Conservation (phyloP, 2,329 filamentous ascomycete species). For the Penicillium nordicum region DNA sequence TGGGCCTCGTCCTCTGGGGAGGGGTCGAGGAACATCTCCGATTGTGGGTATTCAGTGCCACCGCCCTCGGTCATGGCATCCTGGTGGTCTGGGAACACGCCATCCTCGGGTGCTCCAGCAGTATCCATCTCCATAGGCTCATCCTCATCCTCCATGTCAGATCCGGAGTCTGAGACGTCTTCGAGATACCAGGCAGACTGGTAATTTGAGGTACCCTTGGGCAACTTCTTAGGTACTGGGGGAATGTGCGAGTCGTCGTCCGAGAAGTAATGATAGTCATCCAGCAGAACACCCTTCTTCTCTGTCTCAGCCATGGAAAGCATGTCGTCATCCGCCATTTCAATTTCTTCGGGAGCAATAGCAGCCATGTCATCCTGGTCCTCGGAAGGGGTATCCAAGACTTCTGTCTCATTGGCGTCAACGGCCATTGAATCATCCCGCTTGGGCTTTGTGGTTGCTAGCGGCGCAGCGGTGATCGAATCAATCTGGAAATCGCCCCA, state of each 20-base stretch:
- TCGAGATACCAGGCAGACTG: constrained; percentile 91
- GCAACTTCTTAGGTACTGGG: constrained; percentile 67
- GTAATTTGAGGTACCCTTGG: constrained; percentile 88
- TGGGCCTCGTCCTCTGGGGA: constrained; percentile 78
- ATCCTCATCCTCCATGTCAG: constrained; percentile 75
- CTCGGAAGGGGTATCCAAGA: constrained; percentile 68
- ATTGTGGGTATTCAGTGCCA: constrained; percentile 87
- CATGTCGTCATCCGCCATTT: constrained; percentile 68
- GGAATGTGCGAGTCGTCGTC: constrained; percentile 69
- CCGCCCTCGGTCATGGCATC: constrained; percentile 68
- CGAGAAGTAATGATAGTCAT: constrained; percentile 97
- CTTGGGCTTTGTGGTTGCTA: constrained; percentile 55
- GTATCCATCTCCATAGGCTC: constrained; percentile 52
- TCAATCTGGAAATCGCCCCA: constrained; percentile 93
- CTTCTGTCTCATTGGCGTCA: constrained; percentile 54
- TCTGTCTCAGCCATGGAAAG: constrained; percentile 51
- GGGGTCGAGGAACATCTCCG: constrained; percentile 81
- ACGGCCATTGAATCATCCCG: constrained; percentile 63
- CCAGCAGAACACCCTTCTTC: constrained; percentile 84
- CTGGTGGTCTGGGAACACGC: constrained; percentile 57
- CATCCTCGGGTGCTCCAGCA: constrained; percentile 73
- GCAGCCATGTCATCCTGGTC: constrained; percentile 81
- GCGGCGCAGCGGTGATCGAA: constrained; percentile 75
- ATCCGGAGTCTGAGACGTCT: constrained; percentile 77
- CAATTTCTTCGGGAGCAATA: constrained; percentile 79